Base-by-base conservation (phyloP, 768 basidiomycete species). In the Mycena vitilis region DNA sequence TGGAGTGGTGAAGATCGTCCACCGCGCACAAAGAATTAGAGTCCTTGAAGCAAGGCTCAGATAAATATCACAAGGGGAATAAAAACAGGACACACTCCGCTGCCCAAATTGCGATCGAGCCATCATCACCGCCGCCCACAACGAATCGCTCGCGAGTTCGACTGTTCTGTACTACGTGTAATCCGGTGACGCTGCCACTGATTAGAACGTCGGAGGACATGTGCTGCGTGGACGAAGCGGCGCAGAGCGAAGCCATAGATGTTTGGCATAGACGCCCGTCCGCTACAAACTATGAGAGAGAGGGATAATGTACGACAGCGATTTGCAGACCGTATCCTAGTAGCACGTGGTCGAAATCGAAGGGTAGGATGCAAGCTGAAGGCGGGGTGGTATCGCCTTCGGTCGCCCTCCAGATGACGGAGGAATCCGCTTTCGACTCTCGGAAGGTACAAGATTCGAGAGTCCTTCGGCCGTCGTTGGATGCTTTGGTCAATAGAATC, bases 101-200 rank as follows among this genome's bases (percentile, higher is more conserved):
- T 3, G 85, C 82, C 94, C 94, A 96, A 63, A 94, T 81, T 0
- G 87, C 88, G 30, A 96, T 84, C 0, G 90, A 89, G 4, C 95
- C 95, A 73, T 94, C 92, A 64, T 92, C 91, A 0, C 85, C 87
- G 3, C 95, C 94, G 16, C 92, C 94, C 16, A 94, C 79, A 18
- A 96, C 80, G 38, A 88, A 86, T 20, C 79, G 84, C 67, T 93
- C 88, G 44, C 84, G 85, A 0, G 89, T 91, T 44, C 88, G 77
- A 20, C 82, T 80, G 70, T 91, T 90, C 57, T 86, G 83, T 11
- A 88, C 83, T 20, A 85, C 70, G 72, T 90, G 86, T 38, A 95
- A 77, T 12, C 80, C 76, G 38, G 84, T 70, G 66, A 95, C 75
- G 60, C 69, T 69, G 0, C 86, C 89, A 60, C 81, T 76, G 20